Evolutionary conservation across 225 moss, liverwort and hornwort species (phyloP), one percentile per base, ranked within the genome.

Genomic region (Takakia lepidozioides): DNA sequence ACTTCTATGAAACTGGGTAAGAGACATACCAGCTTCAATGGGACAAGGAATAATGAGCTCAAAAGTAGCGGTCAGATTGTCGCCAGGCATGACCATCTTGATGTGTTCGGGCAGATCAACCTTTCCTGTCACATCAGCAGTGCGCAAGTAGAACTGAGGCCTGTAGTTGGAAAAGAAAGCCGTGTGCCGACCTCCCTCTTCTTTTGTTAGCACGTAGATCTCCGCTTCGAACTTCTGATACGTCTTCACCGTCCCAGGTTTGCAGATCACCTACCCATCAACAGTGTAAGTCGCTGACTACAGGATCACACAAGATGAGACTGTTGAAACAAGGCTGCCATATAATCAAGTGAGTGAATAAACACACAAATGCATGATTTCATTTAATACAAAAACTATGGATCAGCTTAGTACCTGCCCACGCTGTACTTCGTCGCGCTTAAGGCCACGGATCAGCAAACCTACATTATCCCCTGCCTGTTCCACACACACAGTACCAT

Each of bases 11-110:
- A n/a, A n/a, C n/a, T n/a, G n/a, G n/a, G n/a, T n/a, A n/a, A n/a
- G n/a, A n/a, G n/a, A n/a, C n/a, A n/a, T n/a, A n/a, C n/a, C n/a
- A 47, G 64, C 52, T 51, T 86, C 82, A 46, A 86, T 72, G 18
- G 79, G 78, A 47, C 82, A 77, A 51, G 86, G 76, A 20, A 78
- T 83, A 45, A 95, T 95, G 13, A 95, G 74, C 51, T 89, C 78
- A 52, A 95, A 89, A 8, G 50, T 48, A 28, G 82, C 82, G 27
- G 80, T 95, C 46, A 95, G 44, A 29, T 86, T 86, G 59, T 95
- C 89, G 32, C 93, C 84, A 25, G 80, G 86, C 93, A 95, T 89
- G 49, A 95, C 89, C 93, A 89, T 95, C 67, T 86, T 82, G 44
- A 89, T 83, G 56, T 84, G 78, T 59, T 95, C 89, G n/a, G 82